Base-by-base conservation (phyloP, 129 eudicot genomes). In the Flaveria ramosissima region DNA sequence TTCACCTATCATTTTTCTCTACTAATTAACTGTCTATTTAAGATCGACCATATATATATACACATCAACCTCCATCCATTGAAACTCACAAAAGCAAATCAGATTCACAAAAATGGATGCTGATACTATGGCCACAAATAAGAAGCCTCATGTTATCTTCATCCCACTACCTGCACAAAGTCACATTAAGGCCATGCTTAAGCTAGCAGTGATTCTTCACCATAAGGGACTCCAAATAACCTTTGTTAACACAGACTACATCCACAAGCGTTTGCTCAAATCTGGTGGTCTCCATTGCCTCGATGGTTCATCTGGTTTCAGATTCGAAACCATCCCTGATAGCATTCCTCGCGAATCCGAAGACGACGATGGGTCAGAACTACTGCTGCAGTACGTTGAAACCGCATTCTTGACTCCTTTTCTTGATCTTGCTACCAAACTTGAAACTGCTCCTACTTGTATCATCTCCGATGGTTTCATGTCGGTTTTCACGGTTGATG, bases 291-390 rank as follows among this genome's bases (percentile, higher is more conserved):
- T 9, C 51, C 42, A 74, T 53, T 55, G 70, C 68, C 75, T 80
- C 53, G 73, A 68, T 21, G 88, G 80, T 15, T 71, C 73, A 32
- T 41, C 76, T 32, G 52, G 43, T 21, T 83, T 83, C 41, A 19
- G 55, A 51, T 83, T 77, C 27, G 83, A 59, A 24, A 78, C 86
- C 17, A 78, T 83, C 24, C 80, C 83, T 7, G 83, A 83, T 4
- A 36, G 86, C 9, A 67, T 78, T 59, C 80, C 86, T 41, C 78
- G 60, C 0, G 63, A 24, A 20, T 66, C 83, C 0, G 68, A 62
- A 27, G 74, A 83, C 19, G 64, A 61, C 0, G 83, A 78, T 19
- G 71, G 61, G 1, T 48, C 77, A 11, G 73, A 78, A 6, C 46
- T 59, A 39, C 52, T 78, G 16, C 14, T 60, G 7, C 11, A 16